These are phyloP conservation scores for Anthracocystis panici-leucophaei DNA, from an alignment of 1,284 basidiomycete species.

Conservation along the genomic window DNA sequence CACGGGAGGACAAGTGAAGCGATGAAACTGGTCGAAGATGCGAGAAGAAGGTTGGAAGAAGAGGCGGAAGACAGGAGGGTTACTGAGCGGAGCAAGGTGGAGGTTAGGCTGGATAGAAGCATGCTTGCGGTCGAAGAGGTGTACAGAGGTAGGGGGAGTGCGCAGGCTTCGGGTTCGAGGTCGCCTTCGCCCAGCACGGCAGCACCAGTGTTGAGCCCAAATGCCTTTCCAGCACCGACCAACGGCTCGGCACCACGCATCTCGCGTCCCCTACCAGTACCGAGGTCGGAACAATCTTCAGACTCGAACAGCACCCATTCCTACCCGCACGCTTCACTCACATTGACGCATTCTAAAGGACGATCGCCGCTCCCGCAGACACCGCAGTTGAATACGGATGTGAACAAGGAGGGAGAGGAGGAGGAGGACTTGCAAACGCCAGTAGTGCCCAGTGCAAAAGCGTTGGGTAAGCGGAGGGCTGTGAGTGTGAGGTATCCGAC, in stretches of 20 bases:
- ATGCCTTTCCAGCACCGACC: not conserved
- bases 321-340: constrained; percentile 8
- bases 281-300: constrained; percentile 27
- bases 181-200: constrained; percentile 8
- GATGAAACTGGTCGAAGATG: constrained; percentile 41
- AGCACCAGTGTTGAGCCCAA: not conserved
- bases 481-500: constrained; percentile 35
- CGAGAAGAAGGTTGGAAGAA: constrained; percentile 28
- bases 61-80: constrained; percentile 55
- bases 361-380: constrained; percentile 19
- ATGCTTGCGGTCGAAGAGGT: constrained; percentile 42
- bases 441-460: constrained; percentile 55
- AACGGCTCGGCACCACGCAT: constrained; percentile 5
- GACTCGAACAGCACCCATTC: constrained; percentile 30
- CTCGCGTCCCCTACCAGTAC: constrained; percentile 34
- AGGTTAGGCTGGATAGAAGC: constrained; percentile 51
- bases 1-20: constrained; percentile 48
- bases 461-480: constrained; percentile 59
- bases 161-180: constrained; percentile 21
- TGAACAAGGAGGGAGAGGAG: constrained; percentile 16
- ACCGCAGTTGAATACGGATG: constrained; percentile 20
- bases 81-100: constrained; percentile 50
- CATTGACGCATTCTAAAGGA: constrained; percentile 8
- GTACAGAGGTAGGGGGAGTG: not conserved
- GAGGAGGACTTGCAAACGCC: constrained; percentile 54